These are phyloP conservation scores for Penicillium sp. DNA, from an alignment of 2,329 filamentous ascomycete species.

Conservation along the genomic window DNA sequence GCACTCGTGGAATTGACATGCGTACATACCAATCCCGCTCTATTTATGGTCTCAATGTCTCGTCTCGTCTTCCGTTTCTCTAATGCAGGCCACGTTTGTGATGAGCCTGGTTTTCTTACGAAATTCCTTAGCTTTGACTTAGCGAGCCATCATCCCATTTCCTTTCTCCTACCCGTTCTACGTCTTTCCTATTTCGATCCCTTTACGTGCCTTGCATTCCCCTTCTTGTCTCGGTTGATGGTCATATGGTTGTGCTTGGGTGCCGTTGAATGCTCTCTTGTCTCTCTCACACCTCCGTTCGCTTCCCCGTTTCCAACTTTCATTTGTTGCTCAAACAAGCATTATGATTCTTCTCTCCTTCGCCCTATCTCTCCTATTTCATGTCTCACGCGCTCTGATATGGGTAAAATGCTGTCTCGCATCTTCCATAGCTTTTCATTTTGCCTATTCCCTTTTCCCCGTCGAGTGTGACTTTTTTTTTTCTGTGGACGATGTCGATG, in stretches of 20 bases:
- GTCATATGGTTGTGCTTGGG: conserved; percentile 13
- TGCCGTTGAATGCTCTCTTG: conserved; percentile 12
- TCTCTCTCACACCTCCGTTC: conserved; percentile 16
- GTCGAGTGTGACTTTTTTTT: neutral
- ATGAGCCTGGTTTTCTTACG: conserved; percentile 18
- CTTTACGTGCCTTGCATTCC: conserved; percentile 13
- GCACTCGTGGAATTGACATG: conserved; percentile 21
- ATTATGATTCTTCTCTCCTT: conserved; percentile 5
- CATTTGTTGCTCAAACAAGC: conserved; percentile 13
- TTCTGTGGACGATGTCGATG: conserved; percentile 7
- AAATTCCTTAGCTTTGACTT: conserved; percentile 18
- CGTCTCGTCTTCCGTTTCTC: conserved; percentile 2
- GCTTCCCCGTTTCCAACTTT: conserved; percentile 9
- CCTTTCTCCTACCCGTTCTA: conserved; percentile 1
- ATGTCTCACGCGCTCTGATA: neutral
- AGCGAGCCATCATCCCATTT: conserved; percentile 19
- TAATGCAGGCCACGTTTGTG: conserved; percentile 23
- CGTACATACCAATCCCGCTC: conserved; percentile 26
- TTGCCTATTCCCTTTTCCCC: neutral
- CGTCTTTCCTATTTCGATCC: neutral
- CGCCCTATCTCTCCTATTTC: conserved; percentile 2
- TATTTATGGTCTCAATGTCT: neutral
- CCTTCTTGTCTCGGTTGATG: conserved; percentile 12
- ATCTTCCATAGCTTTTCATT: neutral
- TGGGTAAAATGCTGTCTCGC: neutral